Evolutionary conservation across 1,139 yeast genomes (phyloP), one percentile per base, ranked within the genome.

Genomic region (Pneumocystis carinii): DNA sequence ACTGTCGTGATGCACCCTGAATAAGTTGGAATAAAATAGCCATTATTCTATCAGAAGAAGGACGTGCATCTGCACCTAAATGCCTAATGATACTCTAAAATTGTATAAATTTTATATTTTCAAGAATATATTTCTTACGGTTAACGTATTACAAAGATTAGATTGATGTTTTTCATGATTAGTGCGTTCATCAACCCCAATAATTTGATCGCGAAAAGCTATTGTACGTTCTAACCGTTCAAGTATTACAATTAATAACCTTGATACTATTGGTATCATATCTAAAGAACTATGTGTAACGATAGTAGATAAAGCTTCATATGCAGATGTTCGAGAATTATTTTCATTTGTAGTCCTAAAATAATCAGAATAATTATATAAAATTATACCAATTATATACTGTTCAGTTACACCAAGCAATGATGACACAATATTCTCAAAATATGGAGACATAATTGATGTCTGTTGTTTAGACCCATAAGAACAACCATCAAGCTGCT

Each of bases 251-350:
- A 83, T 76, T 3, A 96, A 94, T 69, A 92, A 81, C 62, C 80
- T 78, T 66, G 86, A 84, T 41, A 90, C 85, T 56, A 84, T 75
- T 55, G 82, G 83, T 75, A 86, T 78, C 62, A 87, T 87, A 70
- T 84, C 90, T 62, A 78, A 78, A 12, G 95, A 83, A 72, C 92
- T 81, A 73, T 81, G 86, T 61, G 84, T 80, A 48, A 90, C 96
- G 72, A 90, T 78, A 0, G 92, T 80, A 1, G 96, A 85, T 69
- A 92, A 78, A 0, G 97, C 95, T 74, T 94, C 97, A 73, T 89
- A 92, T 0, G 97, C 95, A 35, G 97, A 90, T 2, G 97, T 94
- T 72, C 98, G 81, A n/a, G 95, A 82, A 66, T 88, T 84, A 72
- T 83, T 80, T 72, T 90, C 97, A 71, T 92, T 92, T 71, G 89